Base-by-base conservation (phyloP, 2,329 filamentous ascomycete genomes). In the Ophiostoma sp. region DNA sequence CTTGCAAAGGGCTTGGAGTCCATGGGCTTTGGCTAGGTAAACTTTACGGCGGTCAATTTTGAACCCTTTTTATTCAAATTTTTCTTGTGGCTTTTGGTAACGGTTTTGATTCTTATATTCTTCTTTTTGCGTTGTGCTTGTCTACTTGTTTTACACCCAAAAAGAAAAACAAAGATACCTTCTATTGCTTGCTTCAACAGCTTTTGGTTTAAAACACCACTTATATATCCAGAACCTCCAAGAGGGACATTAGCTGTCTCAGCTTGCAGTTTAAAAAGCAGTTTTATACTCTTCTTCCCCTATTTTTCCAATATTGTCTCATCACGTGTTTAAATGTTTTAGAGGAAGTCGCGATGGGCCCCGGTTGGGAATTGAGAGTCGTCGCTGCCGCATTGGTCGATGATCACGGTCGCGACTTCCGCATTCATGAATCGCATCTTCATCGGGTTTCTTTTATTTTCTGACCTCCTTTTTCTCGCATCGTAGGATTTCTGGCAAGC, bases 1-100 rank as follows among this genome's bases (percentile, higher is more conserved):
- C 22, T 42, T 42, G 25, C 63, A 45, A 48, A 61, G 69, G 52
- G 69, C 69, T 55, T 61, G 69, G 52, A 61, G 50, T 70, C 69
- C 69, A 45, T 11, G 39, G 22, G 22, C 33, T 33, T 61, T 59
- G 69, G 69, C 22, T 45, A 28, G 36, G 22, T 55, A 22, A 19
- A 39, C 17, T 19, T 17, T 59, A 31, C 31, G 66, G 66, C 45
- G 64, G 64, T 50, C 28, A 22, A 28, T 52, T 69, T 28, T 64
- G 59, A 42, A 64, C 33, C 9, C 33, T 64, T 64, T 64, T 36
- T 39, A 36, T 63, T 63, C n/a, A 2, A 7, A 15, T n/a, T 25
- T 25, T 22, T 8, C 1, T 42, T 15, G 8, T 33, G 28, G 28
- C 15, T 22, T 55, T 28, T 55, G 22, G 50, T 55, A 12, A n/a